Percentiles rank a stretch among this genome's conserved stretches.
Evolutionary conservation across 352 stramenopile genomes (phyloP).

Genomic region (Globisporangium lucens): DNA sequence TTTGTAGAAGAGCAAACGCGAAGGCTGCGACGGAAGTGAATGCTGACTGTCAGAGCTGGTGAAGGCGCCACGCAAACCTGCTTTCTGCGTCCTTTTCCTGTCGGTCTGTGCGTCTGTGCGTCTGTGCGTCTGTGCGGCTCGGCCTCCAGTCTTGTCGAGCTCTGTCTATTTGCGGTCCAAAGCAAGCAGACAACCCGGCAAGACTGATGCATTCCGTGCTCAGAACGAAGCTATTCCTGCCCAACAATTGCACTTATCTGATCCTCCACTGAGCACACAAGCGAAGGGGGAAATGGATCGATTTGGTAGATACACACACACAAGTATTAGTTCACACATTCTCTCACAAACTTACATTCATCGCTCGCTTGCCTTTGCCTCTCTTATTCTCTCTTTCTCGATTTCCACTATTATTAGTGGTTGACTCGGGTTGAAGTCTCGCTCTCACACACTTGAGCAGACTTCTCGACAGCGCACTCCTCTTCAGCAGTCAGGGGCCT

Average conservation of each 20-base stretch:
- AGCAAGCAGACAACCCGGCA: background rate
- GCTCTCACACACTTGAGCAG: too few species aligned
- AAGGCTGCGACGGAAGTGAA: slow-evolving; percentile 2
- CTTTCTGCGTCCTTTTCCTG: background rate
- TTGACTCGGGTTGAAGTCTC: background rate
- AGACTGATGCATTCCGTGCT: background rate
- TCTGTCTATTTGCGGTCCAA: background rate
- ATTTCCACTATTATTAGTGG: slow-evolving; percentile 1
- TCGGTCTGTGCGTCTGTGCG: background rate
- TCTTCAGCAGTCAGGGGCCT: background rate
- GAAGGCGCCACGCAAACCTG: background rate
- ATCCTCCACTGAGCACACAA: background rate
- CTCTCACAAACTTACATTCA: background rate
- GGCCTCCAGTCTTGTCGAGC: slow-evolving; percentile 1
- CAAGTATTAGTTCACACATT: background rate
- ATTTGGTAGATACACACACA: background rate
- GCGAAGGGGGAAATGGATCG: background rate
- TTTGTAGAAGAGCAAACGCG: background rate
- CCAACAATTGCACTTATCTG: background rate
- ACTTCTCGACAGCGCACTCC: background rate
- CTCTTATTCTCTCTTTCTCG: background rate
- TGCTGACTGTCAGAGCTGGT: slow-evolving; percentile 2
- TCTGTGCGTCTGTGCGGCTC: background rate
- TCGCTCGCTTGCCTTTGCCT: background rate
- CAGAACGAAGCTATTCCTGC: slow-evolving; percentile 8